Evolutionary conservation across 2,329 filamentous ascomycete genomes (phyloP), one percentile per base, ranked within the genome.

Genomic region (Zymoseptoria passerinii): DNA sequence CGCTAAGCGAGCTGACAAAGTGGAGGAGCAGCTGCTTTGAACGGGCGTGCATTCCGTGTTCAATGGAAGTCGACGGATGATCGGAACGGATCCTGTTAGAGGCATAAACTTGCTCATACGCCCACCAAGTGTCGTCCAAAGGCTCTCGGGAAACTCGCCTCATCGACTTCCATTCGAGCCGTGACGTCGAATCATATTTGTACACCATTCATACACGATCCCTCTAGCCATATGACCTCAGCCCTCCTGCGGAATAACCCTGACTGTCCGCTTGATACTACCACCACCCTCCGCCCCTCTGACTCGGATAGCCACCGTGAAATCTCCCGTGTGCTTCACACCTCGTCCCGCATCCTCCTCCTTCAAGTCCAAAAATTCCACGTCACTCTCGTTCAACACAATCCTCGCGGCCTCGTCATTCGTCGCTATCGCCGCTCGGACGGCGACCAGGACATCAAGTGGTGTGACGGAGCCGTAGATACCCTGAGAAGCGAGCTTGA

Each of bases 401-500:
- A 84, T 75, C 18, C 76, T 73, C 29, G 75, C 73, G 28, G 79
- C 80, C 68, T 82, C 77, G 56, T 79, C 75, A 63, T 81, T 78
- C 58, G 77, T 75, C 40, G 76, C 76, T 62, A 83, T 70, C 23
- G 77, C 73, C 49, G 74, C 74, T 59, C 75, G 77, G 57, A 84
- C 74, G 23, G 75, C 77, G 16, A 72, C 68, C 7, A 74, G 75
- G 56, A 84, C 73, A 66, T 84, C 81, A 23, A 73, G 69, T 7
- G 76, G 77, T n/a, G 79, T 78, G 3, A 84, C 80, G 2, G 79
- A 81, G 27, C 81, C 81, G 63, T 81, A 79, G 53, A 80, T 82
- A 16, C 73, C 71, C 19, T 66, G 60, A 28, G 57, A 58, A 55
- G 66, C 62, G 6, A 61, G 35, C 53, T 58, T 61, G 10, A 54